phyloP scores from a whole-genome alignment of 768 basidiomycete genomes.

The Boletus speciosus region DNA sequence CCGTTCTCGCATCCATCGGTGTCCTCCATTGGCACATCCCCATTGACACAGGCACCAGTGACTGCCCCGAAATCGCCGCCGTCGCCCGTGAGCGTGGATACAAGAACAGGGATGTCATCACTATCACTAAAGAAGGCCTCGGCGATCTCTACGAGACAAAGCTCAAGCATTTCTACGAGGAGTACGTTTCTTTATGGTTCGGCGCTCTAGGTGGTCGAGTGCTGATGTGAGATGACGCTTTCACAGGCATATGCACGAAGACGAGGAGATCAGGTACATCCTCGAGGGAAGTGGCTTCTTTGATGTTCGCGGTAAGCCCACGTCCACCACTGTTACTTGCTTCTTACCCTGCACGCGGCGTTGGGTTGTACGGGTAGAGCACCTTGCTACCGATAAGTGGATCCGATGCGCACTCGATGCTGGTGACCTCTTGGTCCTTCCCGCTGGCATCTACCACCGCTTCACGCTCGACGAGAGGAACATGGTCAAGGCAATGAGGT shows the following conservation, averaged over 20 bases:
- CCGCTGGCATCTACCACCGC: constrained; percentile 91
- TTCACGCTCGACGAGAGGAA: constrained; percentile 84
- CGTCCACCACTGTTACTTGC: not conserved
- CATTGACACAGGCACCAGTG: not conserved
- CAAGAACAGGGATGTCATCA: constrained; percentile 80
- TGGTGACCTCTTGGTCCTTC: constrained; percentile 84
- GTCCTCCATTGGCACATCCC: constrained; percentile 62
- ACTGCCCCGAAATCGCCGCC: constrained; percentile 52
- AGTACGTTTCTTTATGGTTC: constrained; percentile 44
- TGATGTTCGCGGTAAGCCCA: constrained; percentile 75
- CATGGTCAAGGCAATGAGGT: constrained; percentile 69
- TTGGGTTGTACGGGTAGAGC: constrained; percentile 41
- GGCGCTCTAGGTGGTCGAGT: not conserved
- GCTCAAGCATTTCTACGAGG: constrained; percentile 79
- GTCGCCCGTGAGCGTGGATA: constrained; percentile 70
- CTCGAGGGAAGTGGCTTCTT: constrained; percentile 88
- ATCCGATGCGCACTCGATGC: constrained; percentile 72
- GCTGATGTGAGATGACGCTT: not conserved
- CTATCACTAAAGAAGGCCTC: constrained; percentile 72
- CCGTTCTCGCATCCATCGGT: constrained; percentile 52
- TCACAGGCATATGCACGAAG: constrained; percentile 85
- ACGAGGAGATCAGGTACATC: constrained; percentile 92
- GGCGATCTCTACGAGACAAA: constrained; percentile 82
- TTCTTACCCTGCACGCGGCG: not conserved
- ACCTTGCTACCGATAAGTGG: constrained; percentile 66